Evolutionary conservation across 176 grass and related monocot genomes (phyloP).

Genomic region (Eleusine coracana): DNA sequence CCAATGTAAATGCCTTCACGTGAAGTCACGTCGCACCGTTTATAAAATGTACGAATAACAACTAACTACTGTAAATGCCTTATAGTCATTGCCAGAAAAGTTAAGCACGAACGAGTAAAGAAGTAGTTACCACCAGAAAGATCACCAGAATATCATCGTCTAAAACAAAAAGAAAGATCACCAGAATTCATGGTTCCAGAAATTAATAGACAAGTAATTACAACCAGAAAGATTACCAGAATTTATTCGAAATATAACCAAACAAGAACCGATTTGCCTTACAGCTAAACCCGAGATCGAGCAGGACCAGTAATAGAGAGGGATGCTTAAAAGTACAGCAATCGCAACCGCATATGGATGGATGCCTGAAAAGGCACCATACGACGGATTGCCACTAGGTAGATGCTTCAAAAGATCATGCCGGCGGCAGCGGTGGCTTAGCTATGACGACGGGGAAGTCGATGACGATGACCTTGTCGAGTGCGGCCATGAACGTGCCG

Average conservation of each 20-base stretch:
- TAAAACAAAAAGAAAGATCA: too few species aligned
- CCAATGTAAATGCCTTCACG: constrained; percentile 30
- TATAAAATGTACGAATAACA: too few species aligned
- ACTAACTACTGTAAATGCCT: not conserved
- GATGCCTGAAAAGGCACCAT: not conserved
- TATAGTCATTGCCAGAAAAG: not conserved
- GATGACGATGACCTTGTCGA: constrained; percentile 68
- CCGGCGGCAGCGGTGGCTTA: constrained; percentile 45
- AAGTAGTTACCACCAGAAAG: not conserved
- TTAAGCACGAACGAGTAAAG: not conserved
- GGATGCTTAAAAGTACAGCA: not conserved
- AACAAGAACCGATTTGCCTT: not conserved
- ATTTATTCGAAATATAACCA: constrained; percentile 43
- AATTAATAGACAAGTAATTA: not conserved
- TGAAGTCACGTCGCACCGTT: constrained; percentile 9
- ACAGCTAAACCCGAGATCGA: not conserved
- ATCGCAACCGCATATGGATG: not conserved
- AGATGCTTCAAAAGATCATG: constrained; percentile 12
- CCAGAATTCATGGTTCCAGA: too few species aligned
- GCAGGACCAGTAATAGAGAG: too few species aligned
- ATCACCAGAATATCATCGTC: too few species aligned
- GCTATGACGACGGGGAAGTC: constrained; percentile 62
- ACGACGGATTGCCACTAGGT: too few species aligned
- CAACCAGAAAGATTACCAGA: constrained; percentile 12
- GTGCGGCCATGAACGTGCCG: constrained; percentile 56